Percentiles rank a stretch among this genome's conserved stretches.
These are phyloP conservation scores for Sugiyamaella pinicola DNA, from an alignment of 1,139 yeast genomes.

Conservation along the genomic window DNA sequence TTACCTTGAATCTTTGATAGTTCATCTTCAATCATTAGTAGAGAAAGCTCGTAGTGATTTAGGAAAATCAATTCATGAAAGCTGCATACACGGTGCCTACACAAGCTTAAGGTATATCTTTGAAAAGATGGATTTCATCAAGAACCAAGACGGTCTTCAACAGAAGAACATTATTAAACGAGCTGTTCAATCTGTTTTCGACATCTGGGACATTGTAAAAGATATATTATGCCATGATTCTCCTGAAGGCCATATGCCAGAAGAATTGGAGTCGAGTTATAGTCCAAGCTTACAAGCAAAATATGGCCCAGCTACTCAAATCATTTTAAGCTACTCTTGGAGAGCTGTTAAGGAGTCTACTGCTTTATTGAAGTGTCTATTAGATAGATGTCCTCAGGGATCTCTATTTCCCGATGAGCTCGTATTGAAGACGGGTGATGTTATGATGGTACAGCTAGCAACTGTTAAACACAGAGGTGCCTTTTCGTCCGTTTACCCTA, in stretches of 20 bases:
- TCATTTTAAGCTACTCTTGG: conserved; percentile 78
- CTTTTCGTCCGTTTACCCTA: conserved; percentile 81
- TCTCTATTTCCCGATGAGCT: conserved; percentile 33
- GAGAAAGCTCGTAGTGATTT: conserved; percentile 41
- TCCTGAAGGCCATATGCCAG: conserved; percentile 62
- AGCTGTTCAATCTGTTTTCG: conserved; percentile 38
- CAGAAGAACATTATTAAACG: conserved; percentile 26
- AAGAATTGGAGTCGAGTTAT: conserved; percentile 44
- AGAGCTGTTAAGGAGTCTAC: conserved; percentile 81
- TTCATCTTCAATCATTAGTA: conserved; percentile 40
- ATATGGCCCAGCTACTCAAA: conserved; percentile 60
- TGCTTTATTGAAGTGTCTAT: conserved; percentile 51
- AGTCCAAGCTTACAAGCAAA: conserved; percentile 43
- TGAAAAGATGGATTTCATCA: conserved; percentile 33
- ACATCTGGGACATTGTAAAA: conserved; percentile 58
- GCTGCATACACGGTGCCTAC: conserved; percentile 68
- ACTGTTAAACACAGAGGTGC: conserved; percentile 89
- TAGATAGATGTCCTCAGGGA: conserved; percentile 39
- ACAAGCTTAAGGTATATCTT: conserved; percentile 57
- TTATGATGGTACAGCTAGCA: conserved; percentile 66
- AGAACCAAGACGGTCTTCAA: conserved; percentile 9
- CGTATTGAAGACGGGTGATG: conserved; percentile 50
- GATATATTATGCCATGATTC: conserved; percentile 66
- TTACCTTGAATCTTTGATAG: conserved; percentile 37
- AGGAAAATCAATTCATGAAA: conserved; percentile 47